These are phyloP conservation scores for Pseudozyma flocculosa DNA, from an alignment of 1,284 basidiomycete species.

Conservation along the genomic window DNA sequence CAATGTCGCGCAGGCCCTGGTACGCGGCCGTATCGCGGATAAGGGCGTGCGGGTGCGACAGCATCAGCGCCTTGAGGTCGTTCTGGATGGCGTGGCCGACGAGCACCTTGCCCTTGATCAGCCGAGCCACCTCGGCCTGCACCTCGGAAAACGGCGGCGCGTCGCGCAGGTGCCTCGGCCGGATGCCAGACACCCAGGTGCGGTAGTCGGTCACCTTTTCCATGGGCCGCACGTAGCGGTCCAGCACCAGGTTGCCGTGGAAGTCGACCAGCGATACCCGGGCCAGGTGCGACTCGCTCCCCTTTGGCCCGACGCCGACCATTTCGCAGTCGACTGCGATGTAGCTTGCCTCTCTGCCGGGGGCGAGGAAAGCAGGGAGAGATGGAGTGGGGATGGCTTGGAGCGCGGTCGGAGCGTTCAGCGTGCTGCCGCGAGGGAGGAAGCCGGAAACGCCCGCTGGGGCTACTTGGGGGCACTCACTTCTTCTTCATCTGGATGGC, in stretches of 20 bases:
- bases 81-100: constrained; percentile 92
- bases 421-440: too few relatives aligned
- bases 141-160: constrained; percentile 75
- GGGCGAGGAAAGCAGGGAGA: neutral
- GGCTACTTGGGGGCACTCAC: constrained; percentile 2
- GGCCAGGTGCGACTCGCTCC: constrained; percentile 78
- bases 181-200: constrained; percentile 86
- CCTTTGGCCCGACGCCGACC: constrained; percentile 87
- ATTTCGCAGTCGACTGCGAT: constrained; percentile 93
- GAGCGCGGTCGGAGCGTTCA: neutral
- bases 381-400: neutral
- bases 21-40: constrained; percentile 80
- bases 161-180: constrained; percentile 72
- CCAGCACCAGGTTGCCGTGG: constrained; percentile 76
- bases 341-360: constrained; percentile 70
- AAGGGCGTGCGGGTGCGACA: constrained; percentile 79
- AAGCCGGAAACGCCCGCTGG: neutral
- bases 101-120: constrained; percentile 79
- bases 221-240: constrained; percentile 81
- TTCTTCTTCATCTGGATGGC: constrained; percentile 31
- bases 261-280: constrained; percentile 91
- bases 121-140: constrained; percentile 74
- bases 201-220: constrained; percentile 91
- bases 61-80: constrained; percentile 82
- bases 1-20: constrained; percentile 62